Evolutionary conservation across 2,329 filamentous ascomycete genomes (phyloP), one percentile per base, ranked within the genome.

Genomic region (Phialemonium atrogriseum): DNA sequence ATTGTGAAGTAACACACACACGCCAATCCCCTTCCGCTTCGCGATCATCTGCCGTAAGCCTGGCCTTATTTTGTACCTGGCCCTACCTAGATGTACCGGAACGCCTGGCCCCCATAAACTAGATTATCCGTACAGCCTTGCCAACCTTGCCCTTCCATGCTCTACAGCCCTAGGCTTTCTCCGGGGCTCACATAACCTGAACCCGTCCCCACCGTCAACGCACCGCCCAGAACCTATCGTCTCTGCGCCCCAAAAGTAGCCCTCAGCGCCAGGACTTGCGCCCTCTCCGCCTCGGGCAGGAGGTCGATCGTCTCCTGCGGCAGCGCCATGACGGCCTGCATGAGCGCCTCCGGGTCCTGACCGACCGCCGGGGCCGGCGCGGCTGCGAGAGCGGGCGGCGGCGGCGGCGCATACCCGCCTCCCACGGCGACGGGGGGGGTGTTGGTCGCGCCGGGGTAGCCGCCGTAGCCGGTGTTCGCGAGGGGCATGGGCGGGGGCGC

Each of bases 321-420:
- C 62, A 95, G 77, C 33, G 72, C 74, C 63, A 95, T 68, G 28
- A 95, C 82, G 46, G 87, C 83, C 41, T 82, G 74, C 54, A 94
- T 78, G 33, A 94, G 68, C 25, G 79, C 76, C 28, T 84, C 78
- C 24, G 83, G 74, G 37, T 82, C 75, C 24, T 66, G 59, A 10
- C 53, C 45, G 2, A 52, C 50, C 7, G 54, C 50, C 3, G 56
- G 43, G 4, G 43, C 38, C 5, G 53, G 41, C 4, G 48, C 44
- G 5, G 56, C 49, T 7, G 51, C 49, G 15, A 50, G 48, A 10
- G 50, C 45, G 4, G 49, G 37, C 1, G 55, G 49, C 3, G 67
- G 49, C 3, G 67, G 65, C 3, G 66, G 60, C 24, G 62, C 62
- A 30, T 69, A 73, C 2, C 64, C 60, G 34, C 36, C 40, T n/a